A percentile compares a stretch with the other conserved stretches of the same genome.
phyloP scores from a whole-genome alignment of 169 alveolate genomes.

The Cryptosporidium ubiquitum region DNA sequence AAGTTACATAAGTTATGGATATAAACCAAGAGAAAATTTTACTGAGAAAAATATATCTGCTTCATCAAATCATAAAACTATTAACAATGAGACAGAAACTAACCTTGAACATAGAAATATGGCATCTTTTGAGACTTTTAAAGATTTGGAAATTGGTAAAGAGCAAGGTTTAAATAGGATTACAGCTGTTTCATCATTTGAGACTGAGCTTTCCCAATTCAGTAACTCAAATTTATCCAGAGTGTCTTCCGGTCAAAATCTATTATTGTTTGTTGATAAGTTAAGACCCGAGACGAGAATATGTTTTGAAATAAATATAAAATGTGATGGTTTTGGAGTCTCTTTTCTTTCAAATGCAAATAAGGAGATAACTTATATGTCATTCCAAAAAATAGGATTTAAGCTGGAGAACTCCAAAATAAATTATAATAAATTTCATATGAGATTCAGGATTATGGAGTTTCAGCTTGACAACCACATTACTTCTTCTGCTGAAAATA shows the following conservation, averaged over 20 bases:
- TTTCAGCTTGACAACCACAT: conserved; percentile 55
- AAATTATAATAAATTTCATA: conserved; percentile 19
- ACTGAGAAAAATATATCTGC: too few relatives aligned
- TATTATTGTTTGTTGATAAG: neutral
- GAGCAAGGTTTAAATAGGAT: neutral
- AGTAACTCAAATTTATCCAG: conserved; percentile 34
- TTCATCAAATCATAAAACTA: too few relatives aligned
- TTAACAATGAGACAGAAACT: neutral
- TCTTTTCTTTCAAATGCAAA: conserved; percentile 29
- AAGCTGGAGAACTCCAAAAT: neutral
- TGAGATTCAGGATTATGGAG: conserved; percentile 45
- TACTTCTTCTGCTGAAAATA: conserved; percentile 42
- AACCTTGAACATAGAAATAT: neutral
- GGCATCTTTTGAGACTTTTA: neutral
- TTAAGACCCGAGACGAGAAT: conserved; percentile 16
- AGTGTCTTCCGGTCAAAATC: conserved; percentile 25
- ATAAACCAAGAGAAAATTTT: too few relatives aligned
- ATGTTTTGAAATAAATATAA: conserved; percentile 32
- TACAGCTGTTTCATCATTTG: conserved; percentile 14
- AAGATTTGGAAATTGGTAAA: neutral
- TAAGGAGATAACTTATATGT: conserved; percentile 36
- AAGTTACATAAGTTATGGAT: neutral
- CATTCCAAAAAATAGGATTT: conserved; percentile 28
- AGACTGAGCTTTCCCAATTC: conserved; percentile 44
- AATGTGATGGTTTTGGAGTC: conserved; percentile 46